A percentile compares a stretch with the other conserved stretches of the same genome.
Conservation (phyloP, 2,329 filamentous ascomycete species). For the Fusarium nelsonii region DNA sequence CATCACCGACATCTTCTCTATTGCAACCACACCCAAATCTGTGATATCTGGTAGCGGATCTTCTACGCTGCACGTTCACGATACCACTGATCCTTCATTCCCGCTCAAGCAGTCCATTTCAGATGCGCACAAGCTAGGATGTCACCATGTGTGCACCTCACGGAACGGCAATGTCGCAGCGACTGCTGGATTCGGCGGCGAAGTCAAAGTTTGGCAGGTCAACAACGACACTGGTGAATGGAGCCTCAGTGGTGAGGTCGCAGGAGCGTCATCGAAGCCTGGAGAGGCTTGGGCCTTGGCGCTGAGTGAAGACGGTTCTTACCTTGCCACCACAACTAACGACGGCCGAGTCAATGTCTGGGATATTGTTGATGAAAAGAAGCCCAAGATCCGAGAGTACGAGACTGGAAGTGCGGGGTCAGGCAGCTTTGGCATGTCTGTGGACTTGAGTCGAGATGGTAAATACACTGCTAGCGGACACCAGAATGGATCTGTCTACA, state of each 20-base stretch:
- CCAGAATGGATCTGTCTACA: conserved; percentile 90
- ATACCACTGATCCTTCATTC: conserved; percentile 77
- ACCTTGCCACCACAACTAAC: conserved; percentile 87
- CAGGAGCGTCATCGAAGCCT: conserved; percentile 63
- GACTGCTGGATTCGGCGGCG: conserved; percentile 89
- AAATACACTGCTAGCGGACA: conserved; percentile 91
- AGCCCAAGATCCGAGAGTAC: conserved; percentile 80
- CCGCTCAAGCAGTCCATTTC: conserved; percentile 83
- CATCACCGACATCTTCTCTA: conserved; percentile 83
- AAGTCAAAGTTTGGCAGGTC: conserved; percentile 84
- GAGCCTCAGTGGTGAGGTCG: conserved; percentile 58
- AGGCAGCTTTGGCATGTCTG: conserved; percentile 89
- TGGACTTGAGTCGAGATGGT: conserved; percentile 85
- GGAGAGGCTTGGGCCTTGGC: conserved; percentile 90
- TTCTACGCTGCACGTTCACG: conserved; percentile 84
- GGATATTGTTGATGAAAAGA: conserved; percentile 71
- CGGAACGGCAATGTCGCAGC: conserved; percentile 79
- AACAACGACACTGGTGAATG: conserved; percentile 69
- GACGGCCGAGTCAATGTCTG: conserved; percentile 92
- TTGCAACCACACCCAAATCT: conserved; percentile 79
- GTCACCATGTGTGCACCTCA: conserved; percentile 85
- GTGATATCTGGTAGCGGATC: conserved; percentile 88
- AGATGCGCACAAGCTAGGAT: conserved; percentile 86
- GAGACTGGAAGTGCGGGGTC: conserved; percentile 79
- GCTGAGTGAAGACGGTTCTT: conserved; percentile 84